Evolutionary conservation across 2,329 filamentous ascomycete genomes (phyloP).

Genomic region (Biscogniauxia marginata): DNA sequence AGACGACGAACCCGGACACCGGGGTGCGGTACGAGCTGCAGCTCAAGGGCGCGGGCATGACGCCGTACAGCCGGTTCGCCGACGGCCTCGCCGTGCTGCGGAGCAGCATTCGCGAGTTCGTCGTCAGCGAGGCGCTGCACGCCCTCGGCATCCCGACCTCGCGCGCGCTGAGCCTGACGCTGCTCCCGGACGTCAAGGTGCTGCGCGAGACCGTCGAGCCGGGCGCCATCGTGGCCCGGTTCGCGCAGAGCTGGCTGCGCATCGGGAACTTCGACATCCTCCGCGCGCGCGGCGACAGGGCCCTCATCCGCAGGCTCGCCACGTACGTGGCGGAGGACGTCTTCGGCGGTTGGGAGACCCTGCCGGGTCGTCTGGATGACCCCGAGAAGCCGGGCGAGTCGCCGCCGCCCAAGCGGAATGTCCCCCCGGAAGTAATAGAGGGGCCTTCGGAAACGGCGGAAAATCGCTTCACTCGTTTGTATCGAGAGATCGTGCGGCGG

Average conservation of each 20-base stretch:
- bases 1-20: conserved; percentile 73
- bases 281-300: conserved; percentile 75
- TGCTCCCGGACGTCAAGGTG: conserved; percentile 71
- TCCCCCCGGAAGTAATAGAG: conserved; percentile 60
- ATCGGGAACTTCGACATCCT: conserved; percentile 97
- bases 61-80: conserved; percentile 93
- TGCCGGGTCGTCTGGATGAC: conserved; percentile 62
- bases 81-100: conserved; percentile 92
- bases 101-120: conserved; percentile 89
- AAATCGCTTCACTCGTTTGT: conserved; percentile 84
- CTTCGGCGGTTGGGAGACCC: conserved; percentile 80
- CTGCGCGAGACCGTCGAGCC: conserved; percentile 79
- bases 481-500: conserved; percentile 79
- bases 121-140: conserved; percentile 87
- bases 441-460: conserved; percentile 68
- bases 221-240: conserved; percentile 87
- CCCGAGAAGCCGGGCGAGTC: conserved; percentile 49
- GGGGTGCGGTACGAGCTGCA: conserved; percentile 83
- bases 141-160: conserved; percentile 85
- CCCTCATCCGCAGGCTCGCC: conserved; percentile 69
- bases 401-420: conserved; percentile 46
- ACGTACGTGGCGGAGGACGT: conserved; percentile 87
- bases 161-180: conserved; percentile 76
- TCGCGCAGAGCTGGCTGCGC: conserved; percentile 87
- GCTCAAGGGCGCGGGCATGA: conserved; percentile 89